Percentiles rank a stretch among this genome's conserved stretches.
These are phyloP conservation scores for Aspergillus incahuasiensis DNA, from an alignment of 495 filamentous ascomycete species.

Conservation along the genomic window DNA sequence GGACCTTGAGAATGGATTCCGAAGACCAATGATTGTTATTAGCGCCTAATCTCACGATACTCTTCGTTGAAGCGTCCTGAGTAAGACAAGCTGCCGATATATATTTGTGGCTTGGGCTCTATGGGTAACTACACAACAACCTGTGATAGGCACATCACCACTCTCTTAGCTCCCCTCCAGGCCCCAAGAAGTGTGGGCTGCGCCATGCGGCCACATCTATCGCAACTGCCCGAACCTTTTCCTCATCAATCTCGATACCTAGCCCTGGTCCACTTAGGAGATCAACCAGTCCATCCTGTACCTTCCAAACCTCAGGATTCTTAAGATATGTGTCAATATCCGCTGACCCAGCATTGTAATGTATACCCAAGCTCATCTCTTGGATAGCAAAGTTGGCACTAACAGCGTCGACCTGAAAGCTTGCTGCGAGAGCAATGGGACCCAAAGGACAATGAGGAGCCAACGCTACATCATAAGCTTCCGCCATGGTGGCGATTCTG, in stretches of 20 bases:
- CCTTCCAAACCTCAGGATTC: slow-evolving; percentile 56
- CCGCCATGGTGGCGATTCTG: slow-evolving; percentile 65
- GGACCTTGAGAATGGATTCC: no score
- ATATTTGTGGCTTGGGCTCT: no score
- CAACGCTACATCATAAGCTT: slow-evolving; percentile 70
- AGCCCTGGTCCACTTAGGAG: slow-evolving; percentile 56
- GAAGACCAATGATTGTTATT: no score
- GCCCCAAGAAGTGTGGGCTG: slow-evolving; percentile 8
- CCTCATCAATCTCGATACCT: slow-evolving; percentile 72
- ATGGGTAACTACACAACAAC: no score
- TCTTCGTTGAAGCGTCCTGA: no score
- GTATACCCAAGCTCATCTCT: slow-evolving; percentile 75
- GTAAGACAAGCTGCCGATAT: no score
- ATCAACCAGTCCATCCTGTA: slow-evolving; percentile 62
- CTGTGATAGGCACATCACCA: slow-evolving; percentile 5
- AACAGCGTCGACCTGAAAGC: slow-evolving; percentile 58
- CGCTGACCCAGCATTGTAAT: slow-evolving; percentile 62
- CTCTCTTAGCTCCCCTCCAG: slow-evolving; percentile 7
- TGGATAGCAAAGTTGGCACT: slow-evolving; percentile 71
- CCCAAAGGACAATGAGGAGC: slow-evolving; percentile 76
- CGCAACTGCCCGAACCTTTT: slow-evolving; percentile 38
- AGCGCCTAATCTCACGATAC: no score
- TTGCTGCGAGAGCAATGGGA: slow-evolving; percentile 69
- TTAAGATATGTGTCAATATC: slow-evolving; percentile 65
- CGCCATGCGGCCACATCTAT: slow-evolving; percentile 4